Conservation (phyloP, 371 early-diverging fungal species). For the Apophysomyces variabilis region DNA sequence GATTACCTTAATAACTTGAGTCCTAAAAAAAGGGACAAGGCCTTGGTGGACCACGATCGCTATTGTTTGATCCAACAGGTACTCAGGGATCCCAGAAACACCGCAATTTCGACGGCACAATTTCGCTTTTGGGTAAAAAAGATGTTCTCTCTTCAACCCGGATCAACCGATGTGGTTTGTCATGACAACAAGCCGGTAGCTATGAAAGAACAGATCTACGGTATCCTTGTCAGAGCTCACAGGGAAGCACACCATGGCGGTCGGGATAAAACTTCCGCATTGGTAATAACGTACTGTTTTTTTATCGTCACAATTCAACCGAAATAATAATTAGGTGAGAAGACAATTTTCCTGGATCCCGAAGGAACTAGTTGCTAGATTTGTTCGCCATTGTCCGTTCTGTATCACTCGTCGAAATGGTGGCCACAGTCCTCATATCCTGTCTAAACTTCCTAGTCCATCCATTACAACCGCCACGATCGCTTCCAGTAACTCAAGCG, state of each 20-base stretch:
- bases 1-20: conserved; percentile 60
- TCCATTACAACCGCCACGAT: conserved; percentile 4
- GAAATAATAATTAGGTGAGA: conserved; percentile 30
- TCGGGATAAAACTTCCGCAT: conserved; percentile 66
- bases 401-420: conserved; percentile 55
- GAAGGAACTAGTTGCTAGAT: conserved; percentile 55
- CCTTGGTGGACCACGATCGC: conserved; percentile 56
- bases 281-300: conserved; percentile 40
- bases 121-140: conserved; percentile 72
- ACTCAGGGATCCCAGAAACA: conserved; percentile 64
- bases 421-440: conserved; percentile 30
- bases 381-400: conserved; percentile 55
- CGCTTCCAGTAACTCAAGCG: background rate
- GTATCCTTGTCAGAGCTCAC: conserved; percentile 59
- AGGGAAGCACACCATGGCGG: conserved; percentile 67
- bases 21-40: conserved; percentile 66
- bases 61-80: conserved; percentile 61
- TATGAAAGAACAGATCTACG: conserved; percentile 60
- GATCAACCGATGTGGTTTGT: conserved; percentile 47
- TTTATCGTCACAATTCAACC: conserved; percentile 8
- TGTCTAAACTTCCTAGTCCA: background rate
- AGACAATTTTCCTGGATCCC: conserved; percentile 56
- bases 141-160: conserved; percentile 56
- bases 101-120: conserved; percentile 67
- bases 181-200: conserved; percentile 66